These are phyloP conservation scores for Lactarius sp. DNA, from an alignment of 768 basidiomycete genomes.

Conservation along the genomic window DNA sequence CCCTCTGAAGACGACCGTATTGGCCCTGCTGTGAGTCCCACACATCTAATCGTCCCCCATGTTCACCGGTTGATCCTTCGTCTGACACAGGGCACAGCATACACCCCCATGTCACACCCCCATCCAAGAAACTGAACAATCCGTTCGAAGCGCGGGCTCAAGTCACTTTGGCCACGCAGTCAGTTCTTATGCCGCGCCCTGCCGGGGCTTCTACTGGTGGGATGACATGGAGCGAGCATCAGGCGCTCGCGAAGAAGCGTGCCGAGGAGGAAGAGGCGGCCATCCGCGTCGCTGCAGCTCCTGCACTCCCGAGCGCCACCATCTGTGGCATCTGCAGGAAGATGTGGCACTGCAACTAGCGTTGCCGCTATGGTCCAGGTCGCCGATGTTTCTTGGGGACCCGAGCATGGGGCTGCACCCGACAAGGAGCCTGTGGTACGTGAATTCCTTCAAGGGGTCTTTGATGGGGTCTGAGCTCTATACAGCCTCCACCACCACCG, in stretches of 20 bases:
- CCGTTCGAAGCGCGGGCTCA: conserved; percentile 53
- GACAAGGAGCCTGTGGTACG: not conserved
- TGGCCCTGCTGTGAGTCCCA: conserved; percentile 49
- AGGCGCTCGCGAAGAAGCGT: conserved; percentile 86
- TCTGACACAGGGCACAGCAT: conserved; percentile 60
- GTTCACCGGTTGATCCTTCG: too few species aligned
- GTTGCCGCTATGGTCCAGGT: not conserved
- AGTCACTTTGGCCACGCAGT: conserved; percentile 23
- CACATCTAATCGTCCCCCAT: not conserved
- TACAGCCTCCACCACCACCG: conserved; percentile 33
- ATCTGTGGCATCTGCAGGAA: conserved; percentile 5
- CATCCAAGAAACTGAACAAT: conserved; percentile 85
- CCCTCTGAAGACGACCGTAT: conserved; percentile 79
- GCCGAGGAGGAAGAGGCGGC: conserved; percentile 68
- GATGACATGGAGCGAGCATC: conserved; percentile 90
- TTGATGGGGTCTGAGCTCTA: not conserved
- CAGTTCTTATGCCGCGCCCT: conserved; percentile 29
- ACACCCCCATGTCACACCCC: conserved; percentile 70
- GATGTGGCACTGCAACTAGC: not conserved
- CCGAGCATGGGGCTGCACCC: conserved; percentile 11
- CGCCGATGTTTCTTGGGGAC: not conserved
- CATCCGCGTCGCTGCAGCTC: conserved; percentile 41
- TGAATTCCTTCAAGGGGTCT: not conserved
- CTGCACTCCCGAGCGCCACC: conserved; percentile 20
- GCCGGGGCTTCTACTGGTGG: conserved; percentile 53